A percentile compares a stretch with the other conserved stretches of the same genome.
Conservation (phyloP, 345 rosid species). For the Eucalyptus dawsonii region DNA sequence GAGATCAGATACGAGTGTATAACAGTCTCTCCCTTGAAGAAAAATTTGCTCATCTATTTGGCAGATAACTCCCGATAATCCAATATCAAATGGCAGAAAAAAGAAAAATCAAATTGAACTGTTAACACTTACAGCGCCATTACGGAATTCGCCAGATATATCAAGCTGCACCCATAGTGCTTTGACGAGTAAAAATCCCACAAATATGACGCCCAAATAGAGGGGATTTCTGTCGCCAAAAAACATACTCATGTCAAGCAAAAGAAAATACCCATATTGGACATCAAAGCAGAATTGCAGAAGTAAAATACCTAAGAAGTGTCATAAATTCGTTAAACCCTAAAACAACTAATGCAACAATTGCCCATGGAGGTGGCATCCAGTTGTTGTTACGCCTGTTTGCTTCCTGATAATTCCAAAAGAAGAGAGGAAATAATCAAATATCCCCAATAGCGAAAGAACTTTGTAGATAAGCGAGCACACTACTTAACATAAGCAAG, state of each 20-base stretch:
- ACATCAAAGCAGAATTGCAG: background rate
- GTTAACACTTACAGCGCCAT: conserved; percentile 70
- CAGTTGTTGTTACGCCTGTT: conserved; percentile 87
- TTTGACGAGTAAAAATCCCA: conserved; percentile 57
- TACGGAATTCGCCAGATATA: conserved; percentile 68
- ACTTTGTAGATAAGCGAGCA: background rate
- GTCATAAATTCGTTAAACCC: conserved; percentile 99
- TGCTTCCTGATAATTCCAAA: conserved; percentile 68
- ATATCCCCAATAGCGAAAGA: background rate
- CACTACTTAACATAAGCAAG: background rate
- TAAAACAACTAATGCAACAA: conserved; percentile 62
- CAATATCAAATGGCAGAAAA: background rate
- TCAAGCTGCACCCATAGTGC: conserved; percentile 97
- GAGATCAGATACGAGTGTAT: too few relatives aligned
- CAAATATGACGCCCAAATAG: conserved; percentile 59
- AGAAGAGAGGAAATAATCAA: background rate
- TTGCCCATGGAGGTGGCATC: conserved; percentile 99
- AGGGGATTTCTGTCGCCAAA: conserved; percentile 76
- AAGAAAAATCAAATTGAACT: background rate
- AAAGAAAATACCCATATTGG: background rate
- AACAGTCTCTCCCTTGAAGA: background rate
- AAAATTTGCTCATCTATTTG: background rate
- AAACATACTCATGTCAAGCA: background rate
- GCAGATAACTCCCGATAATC: background rate
- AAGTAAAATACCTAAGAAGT: conserved; percentile 56